These are phyloP conservation scores for Angomonas desouzai DNA, from an alignment of 208 protist genomes.

Conservation along the genomic window DNA sequence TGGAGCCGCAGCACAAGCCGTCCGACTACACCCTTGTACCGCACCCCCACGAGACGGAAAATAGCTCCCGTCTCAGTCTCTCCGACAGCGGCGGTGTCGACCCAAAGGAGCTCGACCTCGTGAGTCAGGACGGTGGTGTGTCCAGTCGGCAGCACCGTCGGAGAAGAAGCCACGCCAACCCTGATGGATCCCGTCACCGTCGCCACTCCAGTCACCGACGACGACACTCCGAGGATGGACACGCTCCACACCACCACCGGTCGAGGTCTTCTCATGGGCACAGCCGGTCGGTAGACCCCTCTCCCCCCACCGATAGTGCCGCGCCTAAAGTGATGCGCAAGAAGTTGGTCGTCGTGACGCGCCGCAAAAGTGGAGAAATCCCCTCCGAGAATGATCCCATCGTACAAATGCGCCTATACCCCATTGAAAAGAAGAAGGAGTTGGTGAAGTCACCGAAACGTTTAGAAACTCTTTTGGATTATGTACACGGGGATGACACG, in stretches of 20 bases:
- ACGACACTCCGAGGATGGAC: constrained; percentile 1
- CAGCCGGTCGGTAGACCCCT: background rate
- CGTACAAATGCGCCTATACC: constrained; percentile 30
- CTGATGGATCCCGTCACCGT: background rate
- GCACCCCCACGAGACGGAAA: background rate
- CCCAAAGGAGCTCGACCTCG: too few species aligned
- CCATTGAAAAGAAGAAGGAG: constrained; percentile 20
- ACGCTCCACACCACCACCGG: background rate
- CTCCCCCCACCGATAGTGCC: background rate
- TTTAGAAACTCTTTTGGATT: constrained; percentile 34
- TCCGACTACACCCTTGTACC: background rate
- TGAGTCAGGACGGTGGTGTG: too few species aligned
- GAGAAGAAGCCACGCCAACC: background rate
- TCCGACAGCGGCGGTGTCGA: constrained; percentile 5
- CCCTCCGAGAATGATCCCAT: constrained; percentile 37
- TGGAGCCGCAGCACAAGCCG: background rate
- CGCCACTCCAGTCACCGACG: background rate
- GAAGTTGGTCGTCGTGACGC: constrained; percentile 50
- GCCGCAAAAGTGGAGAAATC: constrained; percentile 18
- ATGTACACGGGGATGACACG: constrained; percentile 7
- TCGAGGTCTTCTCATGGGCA: background rate
- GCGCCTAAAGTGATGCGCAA: constrained; percentile 30
- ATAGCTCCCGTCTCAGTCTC: background rate
- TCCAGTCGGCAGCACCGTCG: background rate
- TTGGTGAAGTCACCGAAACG: constrained; percentile 5